Conservation (phyloP, 495 filamentous ascomycete species). For the Chaetomidium leptoderma region DNA sequence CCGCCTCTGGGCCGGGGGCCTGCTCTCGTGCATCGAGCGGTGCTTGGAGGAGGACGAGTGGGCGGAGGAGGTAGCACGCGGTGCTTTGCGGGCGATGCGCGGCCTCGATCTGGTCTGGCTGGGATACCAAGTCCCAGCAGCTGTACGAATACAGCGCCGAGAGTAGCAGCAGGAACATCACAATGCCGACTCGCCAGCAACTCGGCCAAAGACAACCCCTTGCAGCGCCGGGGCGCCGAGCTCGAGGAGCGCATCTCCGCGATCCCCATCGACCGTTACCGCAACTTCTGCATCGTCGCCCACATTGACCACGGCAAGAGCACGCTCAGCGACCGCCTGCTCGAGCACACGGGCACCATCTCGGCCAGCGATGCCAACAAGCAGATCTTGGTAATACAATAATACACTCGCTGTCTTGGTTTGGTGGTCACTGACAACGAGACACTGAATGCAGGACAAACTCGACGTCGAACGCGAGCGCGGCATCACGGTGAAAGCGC, state of each 20-base stretch:
- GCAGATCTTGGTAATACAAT: conserved; percentile 61
- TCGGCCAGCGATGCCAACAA: conserved; percentile 74
- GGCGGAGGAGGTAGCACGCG: not conserved
- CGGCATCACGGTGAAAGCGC: conserved; percentile 97
- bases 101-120: not conserved
- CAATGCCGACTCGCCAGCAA: not conserved
- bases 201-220: conserved; percentile 12
- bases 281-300: conserved; percentile 97
- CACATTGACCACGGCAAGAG: conserved; percentile 99
- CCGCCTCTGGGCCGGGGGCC: conserved; percentile 4
- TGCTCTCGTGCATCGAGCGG: not conserved
- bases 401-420: too few species aligned
- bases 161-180: not conserved
- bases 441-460: too few species aligned
- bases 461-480: conserved; percentile 93
- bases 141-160: not conserved
- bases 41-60: not conserved
- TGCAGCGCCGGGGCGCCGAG: conserved; percentile 34
- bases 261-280: conserved; percentile 86
- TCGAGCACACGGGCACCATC: conserved; percentile 95
- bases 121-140: not conserved
- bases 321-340: conserved; percentile 83
- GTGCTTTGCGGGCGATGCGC: not conserved
- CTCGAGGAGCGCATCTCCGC: conserved; percentile 77
- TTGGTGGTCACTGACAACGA: too few species aligned